A percentile compares a stretch with the other conserved stretches of the same genome.
phyloP scores from a whole-genome alignment of 148 eudicot genomes.

The Polygonum maritimum region DNA sequence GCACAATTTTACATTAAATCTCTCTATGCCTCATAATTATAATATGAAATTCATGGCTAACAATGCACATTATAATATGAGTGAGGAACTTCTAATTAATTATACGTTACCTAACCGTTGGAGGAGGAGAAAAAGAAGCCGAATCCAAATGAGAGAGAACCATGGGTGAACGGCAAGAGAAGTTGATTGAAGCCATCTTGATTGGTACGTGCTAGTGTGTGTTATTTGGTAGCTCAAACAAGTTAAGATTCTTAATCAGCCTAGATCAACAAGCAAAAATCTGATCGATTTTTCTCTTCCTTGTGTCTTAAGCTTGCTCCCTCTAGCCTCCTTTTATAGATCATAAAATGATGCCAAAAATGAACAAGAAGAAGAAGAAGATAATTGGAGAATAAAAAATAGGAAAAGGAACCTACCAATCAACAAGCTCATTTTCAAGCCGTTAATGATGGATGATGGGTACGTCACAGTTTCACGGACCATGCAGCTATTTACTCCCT shows the following conservation, averaged over 20 bases:
- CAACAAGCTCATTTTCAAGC: no score
- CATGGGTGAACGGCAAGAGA: slow-evolving; percentile 3
- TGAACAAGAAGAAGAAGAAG: no score
- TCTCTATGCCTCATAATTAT: no score
- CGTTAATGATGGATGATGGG: no score
- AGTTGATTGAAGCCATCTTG: slow-evolving; percentile 5
- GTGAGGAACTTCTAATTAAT: not conserved
- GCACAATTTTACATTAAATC: no score
- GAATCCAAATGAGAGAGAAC: slow-evolving; percentile 7
- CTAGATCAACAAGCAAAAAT: not conserved
- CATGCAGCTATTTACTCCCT: no score
- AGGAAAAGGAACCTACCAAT: no score
- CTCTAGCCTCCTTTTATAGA: not conserved
- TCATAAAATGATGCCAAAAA: no score
- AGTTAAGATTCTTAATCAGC: not conserved
- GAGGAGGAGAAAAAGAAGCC: not conserved
- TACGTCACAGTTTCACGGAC: no score
- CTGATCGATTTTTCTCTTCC: not conserved
- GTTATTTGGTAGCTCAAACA: not conserved
- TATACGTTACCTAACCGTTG: not conserved
- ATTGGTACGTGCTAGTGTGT: no score
- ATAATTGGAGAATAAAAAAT: no score
- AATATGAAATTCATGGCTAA: not conserved
- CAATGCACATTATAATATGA: not conserved
- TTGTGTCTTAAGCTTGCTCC: not conserved